Conservation (phyloP, 441 rosid genomes). For the Erodium trifolium region DNA sequence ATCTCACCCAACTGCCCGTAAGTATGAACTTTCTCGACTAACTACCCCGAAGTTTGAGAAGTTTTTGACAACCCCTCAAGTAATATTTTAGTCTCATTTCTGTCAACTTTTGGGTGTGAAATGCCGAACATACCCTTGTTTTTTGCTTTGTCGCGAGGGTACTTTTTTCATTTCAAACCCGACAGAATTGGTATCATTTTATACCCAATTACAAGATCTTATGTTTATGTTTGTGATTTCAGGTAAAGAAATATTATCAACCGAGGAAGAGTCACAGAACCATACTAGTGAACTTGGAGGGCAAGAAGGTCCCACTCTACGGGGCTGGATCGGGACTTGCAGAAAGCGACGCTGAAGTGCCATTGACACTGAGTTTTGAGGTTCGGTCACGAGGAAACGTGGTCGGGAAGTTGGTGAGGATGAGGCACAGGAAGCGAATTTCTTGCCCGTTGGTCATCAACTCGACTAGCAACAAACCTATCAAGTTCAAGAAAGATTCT, state of each 20-base stretch:
- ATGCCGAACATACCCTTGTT: no score
- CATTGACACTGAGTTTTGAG: conserved; percentile 51
- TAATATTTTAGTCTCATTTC: no score
- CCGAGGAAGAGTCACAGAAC: conserved; percentile 71
- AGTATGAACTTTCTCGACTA: no score
- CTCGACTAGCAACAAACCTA: conserved; percentile 41
- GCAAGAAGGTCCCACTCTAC: conserved; percentile 70
- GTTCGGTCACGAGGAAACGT: conserved; percentile 65
- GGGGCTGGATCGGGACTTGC: conserved; percentile 77
- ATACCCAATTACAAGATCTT: no score
- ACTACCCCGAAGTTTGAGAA: no score
- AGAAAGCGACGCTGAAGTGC: conserved; percentile 42
- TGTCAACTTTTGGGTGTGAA: no score
- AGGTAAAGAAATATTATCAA: conserved; percentile 84
- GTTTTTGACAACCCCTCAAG: no score
- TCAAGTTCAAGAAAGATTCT: conserved; percentile 40
- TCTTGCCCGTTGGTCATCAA: conserved; percentile 54
- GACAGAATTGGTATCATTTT: no score
- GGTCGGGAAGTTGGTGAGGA: conserved; percentile 77
- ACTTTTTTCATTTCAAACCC: no score
- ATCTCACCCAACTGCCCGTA: no score
- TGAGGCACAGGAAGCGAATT: conserved; percentile 49
- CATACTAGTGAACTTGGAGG: conserved; percentile 48
- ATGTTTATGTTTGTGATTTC: conserved; percentile 22
- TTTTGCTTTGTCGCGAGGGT: no score